Evolutionary conservation across 495 filamentous ascomycete genomes (phyloP), one percentile per base, ranked within the genome.

Genomic region (Annulohypoxylon moriforme): DNA sequence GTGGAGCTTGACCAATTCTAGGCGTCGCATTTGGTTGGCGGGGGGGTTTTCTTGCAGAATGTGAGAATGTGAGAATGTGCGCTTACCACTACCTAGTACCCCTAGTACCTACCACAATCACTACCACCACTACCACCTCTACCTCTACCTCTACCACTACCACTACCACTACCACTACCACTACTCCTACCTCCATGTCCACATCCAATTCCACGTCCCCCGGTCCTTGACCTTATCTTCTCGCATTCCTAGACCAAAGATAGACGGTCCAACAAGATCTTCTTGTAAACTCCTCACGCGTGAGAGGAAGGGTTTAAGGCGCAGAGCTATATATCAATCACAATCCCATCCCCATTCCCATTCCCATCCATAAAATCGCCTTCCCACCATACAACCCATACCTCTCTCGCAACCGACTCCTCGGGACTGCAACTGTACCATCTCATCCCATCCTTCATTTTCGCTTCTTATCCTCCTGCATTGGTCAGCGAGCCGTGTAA

Each of bases 401-500:
- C 42, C 25, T 68, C n/a, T 64, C 13, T 72, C 64, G 60, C 64
- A 72, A 64, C 69, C 69, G 52, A 68, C 60, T 52, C 49, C 36
- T 68, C 64, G 69, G 69, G 38, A 68, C 64, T 68, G 64, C 38
- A 72, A 72, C 64, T 72, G 64, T 72, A 55, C 55, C 61, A 55
- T 64, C 55, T 58, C 53, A 66, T 68, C 70, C 53, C 60, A 65
- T 68, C 70, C 63, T 62, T 68, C 58, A 44, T 1, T 42, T 52
- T 53, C 44, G 53, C 53, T 40, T 27, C 55, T 40, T 22, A 8
- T 63, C 44, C 16, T 68, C 52, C 61, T 68, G 69, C 60, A 72
- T 72, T 72, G 69, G 69, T 68, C 69, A 64, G 60, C 69, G 69
- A 68, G 60, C 59, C 56, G 70, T 73, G 65, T 73, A 73, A 73